phyloP scores from a whole-genome alignment of 2,329 filamentous ascomycete species.

The Colletotrichum truncatum region DNA sequence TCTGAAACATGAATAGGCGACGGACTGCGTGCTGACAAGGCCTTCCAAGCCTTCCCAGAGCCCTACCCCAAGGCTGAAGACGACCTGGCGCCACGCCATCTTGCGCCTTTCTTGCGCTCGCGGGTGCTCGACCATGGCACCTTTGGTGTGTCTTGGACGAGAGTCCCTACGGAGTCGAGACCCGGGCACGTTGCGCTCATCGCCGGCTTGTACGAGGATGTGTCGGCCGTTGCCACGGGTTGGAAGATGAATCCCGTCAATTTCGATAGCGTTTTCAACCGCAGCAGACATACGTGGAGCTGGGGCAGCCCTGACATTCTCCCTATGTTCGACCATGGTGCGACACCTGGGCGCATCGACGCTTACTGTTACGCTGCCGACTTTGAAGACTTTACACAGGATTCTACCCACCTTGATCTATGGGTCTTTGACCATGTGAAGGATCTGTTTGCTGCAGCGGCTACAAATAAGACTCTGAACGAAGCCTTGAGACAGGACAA shows the following conservation, averaged over 20 bases:
- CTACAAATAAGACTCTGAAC: constrained; percentile 79
- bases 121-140: constrained; percentile 89
- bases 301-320: constrained; percentile 99
- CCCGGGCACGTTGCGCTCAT: constrained; percentile 97
- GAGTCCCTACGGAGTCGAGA: constrained; percentile 94
- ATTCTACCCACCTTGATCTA: constrained; percentile 82
- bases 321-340: constrained; percentile 96
- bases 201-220: constrained; percentile 96
- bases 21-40: constrained; percentile 95
- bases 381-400: constrained; percentile 87
- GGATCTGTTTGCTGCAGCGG: constrained; percentile 82
- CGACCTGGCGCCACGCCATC: constrained; percentile 77
- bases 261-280: constrained; percentile 98
- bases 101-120: constrained; percentile 92
- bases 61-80: constrained; percentile 76
- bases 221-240: constrained; percentile 94
- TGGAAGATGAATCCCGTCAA: constrained; percentile 99
- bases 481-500: constrained; percentile 81
- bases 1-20: constrained; percentile 66
- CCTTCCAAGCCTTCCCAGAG: constrained; percentile 92
- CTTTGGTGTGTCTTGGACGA: constrained; percentile 96
- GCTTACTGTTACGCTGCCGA: constrained; percentile 86
- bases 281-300: constrained; percentile 96
- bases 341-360: constrained; percentile 85
- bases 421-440: constrained; percentile 98